Evolutionary conservation across 257 asterid genomes (phyloP).

Genomic region (Plantago major): DNA sequence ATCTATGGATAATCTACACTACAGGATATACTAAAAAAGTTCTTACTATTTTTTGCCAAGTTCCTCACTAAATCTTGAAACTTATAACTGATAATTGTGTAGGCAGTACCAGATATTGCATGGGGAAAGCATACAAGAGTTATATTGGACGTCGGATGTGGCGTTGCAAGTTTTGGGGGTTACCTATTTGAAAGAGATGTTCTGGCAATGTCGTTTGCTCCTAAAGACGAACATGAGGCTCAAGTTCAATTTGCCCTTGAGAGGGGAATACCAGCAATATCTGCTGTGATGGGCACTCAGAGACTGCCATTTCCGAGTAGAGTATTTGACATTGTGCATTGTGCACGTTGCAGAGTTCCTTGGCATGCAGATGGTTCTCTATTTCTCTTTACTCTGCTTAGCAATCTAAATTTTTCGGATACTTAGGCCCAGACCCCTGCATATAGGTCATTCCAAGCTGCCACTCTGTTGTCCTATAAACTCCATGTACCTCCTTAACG

Average conservation of each 20-base stretch:
- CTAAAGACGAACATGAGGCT: constrained; percentile 91
- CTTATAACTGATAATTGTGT: constrained; percentile 19
- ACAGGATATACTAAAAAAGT: too few relatives aligned
- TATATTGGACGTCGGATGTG: constrained; percentile 78
- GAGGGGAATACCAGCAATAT: constrained; percentile 90
- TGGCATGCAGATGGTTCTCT: constrained; percentile 78
- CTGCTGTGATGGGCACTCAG: constrained; percentile 89
- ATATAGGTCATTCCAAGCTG: background rate
- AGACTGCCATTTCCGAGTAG: constrained; percentile 80
- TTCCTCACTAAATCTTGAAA: constrained; percentile 4
- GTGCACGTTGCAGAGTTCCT: constrained; percentile 96
- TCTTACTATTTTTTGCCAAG: constrained; percentile 6
- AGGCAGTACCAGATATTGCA: constrained; percentile 79
- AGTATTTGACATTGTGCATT: constrained; percentile 79
- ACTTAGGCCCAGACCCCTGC: background rate
- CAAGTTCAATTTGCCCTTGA: constrained; percentile 89
- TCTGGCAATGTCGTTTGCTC: constrained; percentile 76
- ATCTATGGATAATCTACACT: too few relatives aligned
- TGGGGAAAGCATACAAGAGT: constrained; percentile 86
- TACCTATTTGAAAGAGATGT: constrained; percentile 81
- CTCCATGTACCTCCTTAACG: too few relatives aligned
- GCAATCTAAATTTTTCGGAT: background rate
- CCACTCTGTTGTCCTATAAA: background rate
- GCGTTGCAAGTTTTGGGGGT: constrained; percentile 91
- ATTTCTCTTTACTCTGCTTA: constrained; percentile 3